Percentiles rank a stretch among this genome's conserved stretches.
These are phyloP conservation scores for Prosopis cineraria DNA, from an alignment of 306 rosid species.

Conservation along the genomic window DNA sequence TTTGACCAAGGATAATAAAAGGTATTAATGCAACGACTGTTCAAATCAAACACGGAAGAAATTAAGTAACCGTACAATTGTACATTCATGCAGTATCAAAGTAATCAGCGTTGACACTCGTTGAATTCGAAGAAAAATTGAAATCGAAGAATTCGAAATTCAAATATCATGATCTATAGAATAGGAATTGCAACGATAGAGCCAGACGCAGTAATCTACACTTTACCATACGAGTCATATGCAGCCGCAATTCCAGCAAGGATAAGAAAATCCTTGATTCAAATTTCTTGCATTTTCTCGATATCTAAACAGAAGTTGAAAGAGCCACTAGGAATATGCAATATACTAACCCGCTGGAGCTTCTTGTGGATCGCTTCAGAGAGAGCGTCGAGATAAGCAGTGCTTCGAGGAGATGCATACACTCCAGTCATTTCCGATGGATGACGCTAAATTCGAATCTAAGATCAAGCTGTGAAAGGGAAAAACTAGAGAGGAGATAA, in stretches of 20 bases:
- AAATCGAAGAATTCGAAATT: background rate
- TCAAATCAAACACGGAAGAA: background rate
- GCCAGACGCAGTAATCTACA: background rate
- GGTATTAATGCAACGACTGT: background rate
- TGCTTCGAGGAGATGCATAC: constrained; percentile 57
- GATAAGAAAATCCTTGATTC: background rate
- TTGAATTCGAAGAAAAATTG: background rate
- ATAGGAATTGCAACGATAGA: background rate
- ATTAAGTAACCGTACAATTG: background rate
- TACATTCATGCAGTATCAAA: background rate
- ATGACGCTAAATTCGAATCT: constrained; percentile 20
- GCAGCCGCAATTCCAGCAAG: background rate
- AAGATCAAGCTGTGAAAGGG: constrained; percentile 17
- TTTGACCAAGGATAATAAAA: background rate
- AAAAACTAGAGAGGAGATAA: background rate
- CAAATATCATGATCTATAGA: background rate
- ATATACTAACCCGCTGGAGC: constrained; percentile 73
- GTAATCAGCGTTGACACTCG: background rate
- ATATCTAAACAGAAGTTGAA: constrained; percentile 3
- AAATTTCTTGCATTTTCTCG: constrained; percentile 29
- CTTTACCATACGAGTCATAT: background rate
- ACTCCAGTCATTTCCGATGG: constrained; percentile 31
- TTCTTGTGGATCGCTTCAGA: constrained; percentile 86
- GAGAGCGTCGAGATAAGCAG: constrained; percentile 83
- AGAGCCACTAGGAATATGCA: background rate